These are phyloP conservation scores for Pythium guiyangense DNA, from an alignment of 352 stramenopile genomes.

Conservation along the genomic window DNA sequence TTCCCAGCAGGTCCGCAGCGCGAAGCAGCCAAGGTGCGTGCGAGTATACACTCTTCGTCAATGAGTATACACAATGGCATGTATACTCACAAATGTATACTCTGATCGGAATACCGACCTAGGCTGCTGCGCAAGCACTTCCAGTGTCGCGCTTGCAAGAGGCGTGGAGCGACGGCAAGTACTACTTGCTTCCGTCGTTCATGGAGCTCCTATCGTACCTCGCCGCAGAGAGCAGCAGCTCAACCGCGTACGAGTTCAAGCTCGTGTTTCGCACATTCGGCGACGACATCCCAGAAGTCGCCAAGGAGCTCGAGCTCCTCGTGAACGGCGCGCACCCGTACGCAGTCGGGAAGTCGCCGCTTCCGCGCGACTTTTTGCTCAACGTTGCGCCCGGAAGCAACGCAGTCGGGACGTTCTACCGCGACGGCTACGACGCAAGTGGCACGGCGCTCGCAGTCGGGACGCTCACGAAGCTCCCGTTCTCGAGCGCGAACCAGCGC, in stretches of 20 bases:
- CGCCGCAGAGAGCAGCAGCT: constrained; percentile 8
- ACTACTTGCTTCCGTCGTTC: constrained; percentile 83
- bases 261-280: constrained; percentile 82
- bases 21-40: constrained; percentile 48
- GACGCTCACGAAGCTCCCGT: constrained; percentile 55
- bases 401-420: constrained; percentile 67
- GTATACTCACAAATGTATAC: no score
- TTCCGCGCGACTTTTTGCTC: constrained; percentile 49
- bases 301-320: constrained; percentile 67
- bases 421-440: constrained; percentile 47
- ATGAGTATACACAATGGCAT: no score
- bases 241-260: constrained; percentile 32
- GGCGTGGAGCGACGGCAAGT: constrained; percentile 63
- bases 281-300: constrained; percentile 71
- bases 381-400: constrained; percentile 21
- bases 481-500: constrained; percentile 35
- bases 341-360: constrained; percentile 18
- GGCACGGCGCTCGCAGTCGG: constrained; percentile 59
- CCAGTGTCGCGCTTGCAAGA: constrained; percentile 54
- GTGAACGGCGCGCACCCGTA: constrained; percentile 60
- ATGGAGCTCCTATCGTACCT: constrained; percentile 61
- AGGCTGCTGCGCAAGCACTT: constrained; percentile 34
- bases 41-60: no score
- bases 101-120: no score
- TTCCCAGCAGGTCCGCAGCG: constrained; percentile 46